Percentiles rank a stretch among this genome's conserved stretches.
These are phyloP conservation scores for Metschnikowia proteae DNA, from an alignment of 805 yeast species.

Conservation along the genomic window DNA sequence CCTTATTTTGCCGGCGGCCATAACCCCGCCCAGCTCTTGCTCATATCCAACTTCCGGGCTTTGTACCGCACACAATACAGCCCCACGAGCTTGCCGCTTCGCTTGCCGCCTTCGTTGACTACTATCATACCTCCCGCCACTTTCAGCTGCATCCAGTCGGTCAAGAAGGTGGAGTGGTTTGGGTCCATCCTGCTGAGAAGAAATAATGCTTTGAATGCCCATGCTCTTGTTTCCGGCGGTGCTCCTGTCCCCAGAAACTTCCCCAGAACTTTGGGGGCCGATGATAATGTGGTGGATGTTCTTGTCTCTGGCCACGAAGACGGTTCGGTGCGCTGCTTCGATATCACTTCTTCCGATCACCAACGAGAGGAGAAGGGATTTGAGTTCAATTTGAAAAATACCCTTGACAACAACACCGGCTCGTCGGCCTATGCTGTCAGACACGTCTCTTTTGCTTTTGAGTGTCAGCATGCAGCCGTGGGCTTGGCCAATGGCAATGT, in stretches of 20 bases:
- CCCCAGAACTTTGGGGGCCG: constrained; percentile 31
- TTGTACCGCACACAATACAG: constrained; percentile 34
- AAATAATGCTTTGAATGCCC: constrained; percentile 35
- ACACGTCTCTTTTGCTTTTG: constrained; percentile 70
- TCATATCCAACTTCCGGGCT: constrained; percentile 61
- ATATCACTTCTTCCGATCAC: constrained; percentile 70
- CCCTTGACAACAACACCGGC: constrained; percentile 27
- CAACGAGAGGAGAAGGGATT: constrained; percentile 30
- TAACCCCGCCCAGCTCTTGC: constrained; percentile 63
- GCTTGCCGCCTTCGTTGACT: constrained; percentile 73
- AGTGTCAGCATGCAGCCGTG: constrained; percentile 69
- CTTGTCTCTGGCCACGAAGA: constrained; percentile 82
- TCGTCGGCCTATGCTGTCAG: constrained; percentile 44
- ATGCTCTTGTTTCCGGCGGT: constrained; percentile 72
- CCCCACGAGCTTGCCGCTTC: constrained; percentile 23
- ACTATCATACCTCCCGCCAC: constrained; percentile 76
- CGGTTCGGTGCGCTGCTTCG: constrained; percentile 81
- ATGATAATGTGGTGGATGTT: constrained; percentile 42
- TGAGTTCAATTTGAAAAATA: constrained; percentile 32
- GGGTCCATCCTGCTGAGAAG: constrained; percentile 49
- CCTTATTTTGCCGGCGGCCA: constrained; percentile 82
- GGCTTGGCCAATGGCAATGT: constrained; percentile 70
- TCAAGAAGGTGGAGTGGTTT: constrained; percentile 67
- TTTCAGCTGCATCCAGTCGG: constrained; percentile 45
- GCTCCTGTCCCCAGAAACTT: constrained; percentile 47